A percentile compares a stretch with the other conserved stretches of the same genome.
Evolutionary conservation across 2,329 filamentous ascomycete genomes (phyloP).

Genomic region (Paramyrothecium roridum): DNA sequence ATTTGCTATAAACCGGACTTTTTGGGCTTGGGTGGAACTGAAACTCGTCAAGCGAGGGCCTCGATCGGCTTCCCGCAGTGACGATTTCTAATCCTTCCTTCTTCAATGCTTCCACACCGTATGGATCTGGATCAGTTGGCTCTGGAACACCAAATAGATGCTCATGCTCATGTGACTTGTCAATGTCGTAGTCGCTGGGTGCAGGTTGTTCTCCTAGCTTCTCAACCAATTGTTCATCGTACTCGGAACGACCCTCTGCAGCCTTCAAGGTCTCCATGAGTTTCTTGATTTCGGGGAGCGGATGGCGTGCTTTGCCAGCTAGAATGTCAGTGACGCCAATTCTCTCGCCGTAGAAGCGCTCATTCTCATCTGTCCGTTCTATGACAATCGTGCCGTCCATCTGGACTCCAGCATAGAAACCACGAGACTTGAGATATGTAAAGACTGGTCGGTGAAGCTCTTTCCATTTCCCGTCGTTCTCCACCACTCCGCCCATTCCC

Average conservation of each 20-base stretch:
- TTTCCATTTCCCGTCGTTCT: constrained; percentile 54
- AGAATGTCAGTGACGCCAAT: constrained; percentile 46
- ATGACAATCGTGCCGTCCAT: constrained; percentile 85
- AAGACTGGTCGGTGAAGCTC: constrained; percentile 40
- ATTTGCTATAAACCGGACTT: constrained; percentile 32
- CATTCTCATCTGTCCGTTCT: constrained; percentile 84
- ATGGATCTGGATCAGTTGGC: constrained; percentile 33
- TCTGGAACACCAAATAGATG: constrained; percentile 34
- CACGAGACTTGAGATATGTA: constrained; percentile 81
- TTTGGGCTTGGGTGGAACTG: constrained; percentile 31
- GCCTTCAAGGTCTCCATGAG: constrained; percentile 30
- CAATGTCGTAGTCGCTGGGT: too few species aligned
- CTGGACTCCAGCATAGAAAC: constrained; percentile 83
- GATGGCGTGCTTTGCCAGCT: constrained; percentile 34
- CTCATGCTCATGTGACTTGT: too few species aligned
- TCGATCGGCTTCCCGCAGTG: constrained; percentile 29
- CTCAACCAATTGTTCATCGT: constrained; percentile 26
- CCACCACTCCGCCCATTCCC: constrained; percentile 70
- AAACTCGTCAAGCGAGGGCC: constrained; percentile 30
- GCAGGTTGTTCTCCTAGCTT: constrained; percentile 29
- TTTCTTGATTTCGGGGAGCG: constrained; percentile 21
- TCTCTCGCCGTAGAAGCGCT: constrained; percentile 73
- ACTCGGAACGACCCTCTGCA: constrained; percentile 27
- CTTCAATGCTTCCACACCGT: constrained; percentile 31
- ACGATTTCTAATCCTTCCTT: constrained; percentile 31